These are phyloP conservation scores for Phaeosphaeria sp. DNA, from an alignment of 2,329 filamentous ascomycete species.

Conservation along the genomic window DNA sequence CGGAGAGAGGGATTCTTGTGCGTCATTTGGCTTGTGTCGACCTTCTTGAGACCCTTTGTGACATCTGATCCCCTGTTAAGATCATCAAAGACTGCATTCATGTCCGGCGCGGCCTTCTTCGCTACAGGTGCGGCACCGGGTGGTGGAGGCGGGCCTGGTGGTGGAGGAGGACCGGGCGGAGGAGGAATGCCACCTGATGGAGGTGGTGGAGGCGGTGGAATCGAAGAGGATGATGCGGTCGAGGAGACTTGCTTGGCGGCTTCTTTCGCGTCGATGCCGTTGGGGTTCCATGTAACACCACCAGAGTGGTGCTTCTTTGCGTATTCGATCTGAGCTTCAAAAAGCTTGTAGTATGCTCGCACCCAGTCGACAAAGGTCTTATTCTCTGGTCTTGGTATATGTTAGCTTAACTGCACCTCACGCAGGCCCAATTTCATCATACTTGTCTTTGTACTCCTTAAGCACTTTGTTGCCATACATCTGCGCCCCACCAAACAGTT, in stretches of 20 bases:
- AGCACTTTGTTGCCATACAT: conserved; percentile 95
- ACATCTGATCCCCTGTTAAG: conserved; percentile 89
- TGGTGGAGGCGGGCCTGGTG: conserved; percentile 53
- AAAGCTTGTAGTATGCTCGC: conserved; percentile 88
- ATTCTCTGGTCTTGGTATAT: conserved; percentile 62
- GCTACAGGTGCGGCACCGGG: conserved; percentile 57
- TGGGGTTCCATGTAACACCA: conserved; percentile 87
- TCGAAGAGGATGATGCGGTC: conserved; percentile 64
- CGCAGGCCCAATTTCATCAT: conserved; percentile 30
- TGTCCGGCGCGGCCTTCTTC: conserved; percentile 62
- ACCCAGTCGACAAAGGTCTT: conserved; percentile 83
- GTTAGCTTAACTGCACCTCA: conserved; percentile 19
- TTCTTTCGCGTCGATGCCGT: conserved; percentile 74
- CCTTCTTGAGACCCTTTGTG: conserved; percentile 87
- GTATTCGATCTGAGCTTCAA: conserved; percentile 82
- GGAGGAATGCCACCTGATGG: conserved; percentile 65
- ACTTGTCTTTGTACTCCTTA: conserved; percentile 87
- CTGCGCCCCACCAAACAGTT: conserved; percentile 82
- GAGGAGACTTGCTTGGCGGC: conserved; percentile 65
- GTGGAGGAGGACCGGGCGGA: conserved; percentile 70
- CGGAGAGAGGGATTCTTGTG: conserved; percentile 95
- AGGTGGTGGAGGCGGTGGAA: conserved; percentile 70
- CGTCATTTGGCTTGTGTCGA: conserved; percentile 95
- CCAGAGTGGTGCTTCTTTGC: conserved; percentile 81
- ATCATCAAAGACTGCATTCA: conserved; percentile 89